Evolutionary conservation across 2,329 filamentous ascomycete genomes (phyloP), one percentile per base, ranked within the genome.

Genomic region (Monosporascus cannonballus): DNA sequence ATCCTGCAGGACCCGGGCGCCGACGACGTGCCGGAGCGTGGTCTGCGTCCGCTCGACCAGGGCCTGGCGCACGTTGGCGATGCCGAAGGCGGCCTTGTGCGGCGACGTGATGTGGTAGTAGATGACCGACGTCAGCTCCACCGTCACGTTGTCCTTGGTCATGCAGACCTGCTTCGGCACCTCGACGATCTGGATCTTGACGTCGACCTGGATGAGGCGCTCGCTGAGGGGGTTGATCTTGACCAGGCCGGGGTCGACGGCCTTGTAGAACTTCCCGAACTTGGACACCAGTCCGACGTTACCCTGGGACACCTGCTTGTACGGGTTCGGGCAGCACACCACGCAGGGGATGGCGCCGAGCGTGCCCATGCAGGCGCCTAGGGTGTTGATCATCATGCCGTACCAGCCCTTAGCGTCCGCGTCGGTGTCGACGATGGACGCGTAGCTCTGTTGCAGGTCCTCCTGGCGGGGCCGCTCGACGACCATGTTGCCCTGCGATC

Each of bases 151-250:
- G 79, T 99, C 94, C 77, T 97, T 97, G 71, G 94, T 99, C 92
- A 99, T 99, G 79, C 94, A 97, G 57, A 93, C 85, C 74, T 99
- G 94, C 73, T 92, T 85, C 18, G 93, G 93, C 24, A 99, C 94
- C 77, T 99, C 87, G 49, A 95, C 90, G 60, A 96, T 96, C 76
- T 99, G 94, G 63, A 97, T 96, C 84, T 97, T 99, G 75, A 99
- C 94, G 71, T 99, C 94, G 68, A 99, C 87, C 65, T 95, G 90
- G 61, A 90, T 86, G 42, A 99, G 80, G 54, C 80, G 83, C 78
- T 99, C 94, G 64, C 88, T 93, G 51, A 97, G 84, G 3, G 93
- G 93, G 76, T 99, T 99, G 78, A 99, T 86, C 78, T 96, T 96
- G 72, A 97, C 90, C 34, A 99, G 85, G 69, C 94, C 94, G 2